Evolutionary conservation across 1,284 basidiomycete species (phyloP), one percentile per base, ranked within the genome.

Genomic region (Rhodotorula sp.): DNA sequence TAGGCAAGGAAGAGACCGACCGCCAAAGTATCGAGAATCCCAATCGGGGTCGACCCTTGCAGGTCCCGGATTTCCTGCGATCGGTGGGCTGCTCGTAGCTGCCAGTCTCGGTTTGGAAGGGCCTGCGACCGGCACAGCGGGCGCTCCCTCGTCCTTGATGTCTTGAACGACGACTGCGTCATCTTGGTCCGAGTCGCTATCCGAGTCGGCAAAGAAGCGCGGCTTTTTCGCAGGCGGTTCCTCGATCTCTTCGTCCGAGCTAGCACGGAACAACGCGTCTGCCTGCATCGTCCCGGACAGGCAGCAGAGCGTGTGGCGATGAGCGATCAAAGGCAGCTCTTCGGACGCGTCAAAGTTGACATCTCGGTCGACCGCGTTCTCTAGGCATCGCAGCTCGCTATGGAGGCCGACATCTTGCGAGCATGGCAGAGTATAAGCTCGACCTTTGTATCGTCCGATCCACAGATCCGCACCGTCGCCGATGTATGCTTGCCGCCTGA

Each of bases 191-290:
- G 39, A 43, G 39, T 63, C 54, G 43, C 51, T 49, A 48, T 62
- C 60, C 14, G 61, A 62, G 23, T 65, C 64, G n/a, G 56, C n/a
- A 62, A 71, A 71, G 66, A 71, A 71, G 62, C 65, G 66, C 46
- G 58, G 23, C n/a, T 46, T 34, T 48, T 71, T 67, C 26, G 51
- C 31, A 0, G 62, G 58, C 15, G 65, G 63, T 16, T 57, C n/a
- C 2, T 51, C 47, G n/a, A 29, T 34, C 15, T 52, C 48, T 18
- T 61, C 60, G 29, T 54, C 39, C 8, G 65, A 66, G 39, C 21
- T 20, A 18, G 18, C 18, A 23, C 58, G 59, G 65, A 66, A 66
- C 20, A 66, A 51, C 12, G 26, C 54, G 7, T 26, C 26, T 16
- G 54, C 23, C 54, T 56, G 54, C 54, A 56, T 56, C 23, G 54